Evolutionary conservation across 2,329 filamentous ascomycete species (phyloP).

Genomic region (Epichloe sibirici): DNA sequence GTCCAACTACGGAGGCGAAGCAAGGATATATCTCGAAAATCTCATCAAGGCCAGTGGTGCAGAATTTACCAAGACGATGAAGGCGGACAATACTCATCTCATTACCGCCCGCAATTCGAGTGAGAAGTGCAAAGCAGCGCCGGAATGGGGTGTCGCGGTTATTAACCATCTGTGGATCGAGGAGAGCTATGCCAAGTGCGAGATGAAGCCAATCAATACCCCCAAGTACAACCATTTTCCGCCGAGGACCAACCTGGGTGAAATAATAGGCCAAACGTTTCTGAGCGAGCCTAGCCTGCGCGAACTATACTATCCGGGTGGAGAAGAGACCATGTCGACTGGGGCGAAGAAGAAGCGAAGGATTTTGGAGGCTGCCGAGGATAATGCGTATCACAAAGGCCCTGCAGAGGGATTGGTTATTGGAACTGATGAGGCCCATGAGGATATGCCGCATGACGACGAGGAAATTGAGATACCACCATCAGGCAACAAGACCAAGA

Average conservation of each 20-base stretch:
- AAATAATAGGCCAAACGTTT: constrained; percentile 81
- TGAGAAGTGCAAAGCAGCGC: constrained; percentile 85
- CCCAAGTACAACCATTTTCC: constrained; percentile 79
- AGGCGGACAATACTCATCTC: constrained; percentile 87
- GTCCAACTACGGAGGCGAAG: constrained; percentile 93
- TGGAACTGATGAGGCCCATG: constrained; percentile 28
- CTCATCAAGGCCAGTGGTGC: constrained; percentile 74
- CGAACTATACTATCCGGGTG: constrained; percentile 58
- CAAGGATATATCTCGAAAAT: constrained; percentile 86
- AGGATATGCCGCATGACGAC: constrained; percentile 32
- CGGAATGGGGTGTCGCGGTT: constrained; percentile 83
- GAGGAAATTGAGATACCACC: constrained; percentile 20
- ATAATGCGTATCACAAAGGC: constrained; percentile 35
- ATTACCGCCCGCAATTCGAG: constrained; percentile 81
- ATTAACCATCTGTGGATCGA: constrained; percentile 96
- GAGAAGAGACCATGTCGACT: constrained; percentile 30
- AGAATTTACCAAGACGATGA: constrained; percentile 89
- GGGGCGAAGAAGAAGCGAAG: constrained; percentile 36
- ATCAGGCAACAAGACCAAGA: constrained; percentile 16
- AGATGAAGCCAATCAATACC: constrained; percentile 58
- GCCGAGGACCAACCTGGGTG: constrained; percentile 76
- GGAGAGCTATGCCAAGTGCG: constrained; percentile 87
- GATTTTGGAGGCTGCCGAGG: constrained; percentile 36
- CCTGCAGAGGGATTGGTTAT: constrained; percentile 36
- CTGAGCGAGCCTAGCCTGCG: constrained; percentile 53